These are phyloP conservation scores for Strobilomyces dryophilus DNA, from an alignment of 768 basidiomycete species.

Conservation along the genomic window DNA sequence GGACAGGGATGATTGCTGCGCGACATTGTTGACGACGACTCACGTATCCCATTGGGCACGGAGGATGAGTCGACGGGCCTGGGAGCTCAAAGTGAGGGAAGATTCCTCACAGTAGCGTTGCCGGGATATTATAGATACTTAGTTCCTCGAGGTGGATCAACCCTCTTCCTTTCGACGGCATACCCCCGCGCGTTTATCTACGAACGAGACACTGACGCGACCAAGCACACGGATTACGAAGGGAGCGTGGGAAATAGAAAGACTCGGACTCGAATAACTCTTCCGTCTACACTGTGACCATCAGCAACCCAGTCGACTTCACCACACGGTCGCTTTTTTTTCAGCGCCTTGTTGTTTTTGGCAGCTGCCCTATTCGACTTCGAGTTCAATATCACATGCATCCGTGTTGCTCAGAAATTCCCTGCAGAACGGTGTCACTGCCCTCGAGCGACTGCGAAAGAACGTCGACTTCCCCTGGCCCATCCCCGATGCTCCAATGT, in stretches of 20 bases:
- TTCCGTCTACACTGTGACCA: slow-evolving; percentile 74
- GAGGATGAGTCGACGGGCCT: slow-evolving; percentile 29
- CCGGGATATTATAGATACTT: no score
- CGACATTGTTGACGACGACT: slow-evolving; percentile 26
- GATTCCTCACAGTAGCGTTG: slow-evolving; percentile 11
- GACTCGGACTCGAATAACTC: slow-evolving; percentile 42
- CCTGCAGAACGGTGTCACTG: slow-evolving; percentile 99
- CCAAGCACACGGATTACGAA: slow-evolving; percentile 44
- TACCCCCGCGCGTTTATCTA: slow-evolving; percentile 35
- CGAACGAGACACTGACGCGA: slow-evolving; percentile 59
- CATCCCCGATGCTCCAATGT: slow-evolving; percentile 95
- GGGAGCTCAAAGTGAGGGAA: slow-evolving; percentile 30
- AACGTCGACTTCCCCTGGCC: slow-evolving; percentile 99
- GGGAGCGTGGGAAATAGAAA: slow-evolving; percentile 25
- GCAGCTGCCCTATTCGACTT: slow-evolving; percentile 94
- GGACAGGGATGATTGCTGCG: slow-evolving; percentile 25
- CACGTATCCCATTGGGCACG: slow-evolving; percentile 23
- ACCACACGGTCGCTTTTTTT: no score
- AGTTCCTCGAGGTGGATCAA: slow-evolving; percentile 24
- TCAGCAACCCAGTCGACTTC: slow-evolving; percentile 58
- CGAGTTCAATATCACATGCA: slow-evolving; percentile 99
- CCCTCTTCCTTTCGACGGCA: slow-evolving; percentile 26
- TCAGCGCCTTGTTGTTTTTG: slow-evolving; percentile 91
- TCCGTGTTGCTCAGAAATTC: slow-evolving; percentile 97
- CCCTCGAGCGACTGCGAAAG: slow-evolving; percentile 94